Conservation (phyloP, 768 basidiomycete genomes). For the Tricholoma furcatifolium region DNA sequence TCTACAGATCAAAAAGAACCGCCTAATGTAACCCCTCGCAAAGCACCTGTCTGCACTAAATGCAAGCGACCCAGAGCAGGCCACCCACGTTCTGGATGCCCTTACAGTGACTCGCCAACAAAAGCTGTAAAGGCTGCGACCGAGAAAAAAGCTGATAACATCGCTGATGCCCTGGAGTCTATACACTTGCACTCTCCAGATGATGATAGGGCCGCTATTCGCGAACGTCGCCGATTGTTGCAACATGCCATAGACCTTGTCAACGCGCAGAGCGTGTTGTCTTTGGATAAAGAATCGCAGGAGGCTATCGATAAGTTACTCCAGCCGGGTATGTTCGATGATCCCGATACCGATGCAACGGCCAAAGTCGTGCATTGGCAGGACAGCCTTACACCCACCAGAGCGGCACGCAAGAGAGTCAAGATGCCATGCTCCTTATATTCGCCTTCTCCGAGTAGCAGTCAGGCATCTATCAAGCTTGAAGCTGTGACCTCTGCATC, state of each 20-base stretch:
- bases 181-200: slow-evolving; percentile 38
- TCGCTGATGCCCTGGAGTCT: slow-evolving; percentile 45
- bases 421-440: slow-evolving; percentile 58
- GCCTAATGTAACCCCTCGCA: slow-evolving; percentile 41
- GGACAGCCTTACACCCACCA: slow-evolving; percentile 24
- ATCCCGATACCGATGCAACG: slow-evolving; percentile 24
- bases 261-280: slow-evolving; percentile 44
- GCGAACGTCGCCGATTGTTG: slow-evolving; percentile 32
- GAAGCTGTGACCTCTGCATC: slow-evolving; percentile 4
- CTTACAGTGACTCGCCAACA: slow-evolving; percentile 34
- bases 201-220: slow-evolving; percentile 33
- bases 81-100: slow-evolving; percentile 65
- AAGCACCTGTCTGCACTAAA: slow-evolving; percentile 51
- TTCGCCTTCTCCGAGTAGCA: slow-evolving; percentile 47
- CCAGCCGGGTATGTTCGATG: slow-evolving; percentile 41
- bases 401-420: slow-evolving; percentile 20
- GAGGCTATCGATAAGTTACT: slow-evolving; percentile 46
- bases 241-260: slow-evolving; percentile 23
- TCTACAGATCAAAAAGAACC: background rate
- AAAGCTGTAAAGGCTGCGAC: slow-evolving; percentile 8
- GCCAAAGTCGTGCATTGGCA: slow-evolving; percentile 37
- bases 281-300: slow-evolving; percentile 46
- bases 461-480: slow-evolving; percentile 22
- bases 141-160: slow-evolving; percentile 16
- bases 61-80: slow-evolving; percentile 55